A percentile compares a stretch with the other conserved stretches of the same genome.
phyloP scores from a whole-genome alignment of 2,329 filamentous ascomycete species.

The Dendryphion nanum region DNA sequence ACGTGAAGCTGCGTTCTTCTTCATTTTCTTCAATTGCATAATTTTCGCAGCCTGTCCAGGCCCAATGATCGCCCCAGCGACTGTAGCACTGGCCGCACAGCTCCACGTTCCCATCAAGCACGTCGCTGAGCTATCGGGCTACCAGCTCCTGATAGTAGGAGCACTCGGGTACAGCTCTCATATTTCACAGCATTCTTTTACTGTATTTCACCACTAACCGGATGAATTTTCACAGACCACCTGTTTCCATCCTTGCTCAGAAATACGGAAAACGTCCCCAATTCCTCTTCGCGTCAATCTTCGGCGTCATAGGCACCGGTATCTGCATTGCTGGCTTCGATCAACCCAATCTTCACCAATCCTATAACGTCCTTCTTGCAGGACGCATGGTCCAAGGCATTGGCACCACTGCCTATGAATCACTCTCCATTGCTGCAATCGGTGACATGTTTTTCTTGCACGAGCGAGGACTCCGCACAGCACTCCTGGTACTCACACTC shows the following conservation, averaged over 20 bases:
- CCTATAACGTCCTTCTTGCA: slow-evolving; percentile 33
- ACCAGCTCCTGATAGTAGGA: slow-evolving; percentile 21
- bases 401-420: slow-evolving; percentile 34
- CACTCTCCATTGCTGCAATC: slow-evolving; percentile 29
- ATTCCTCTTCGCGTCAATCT: slow-evolving; percentile 31
- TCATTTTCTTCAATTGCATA: slow-evolving; percentile 24
- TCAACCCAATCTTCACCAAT: slow-evolving; percentile 11
- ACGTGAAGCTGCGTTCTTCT: slow-evolving; percentile 16
- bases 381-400: slow-evolving; percentile 33
- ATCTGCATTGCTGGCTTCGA: slow-evolving; percentile 30
- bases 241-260: slow-evolving; percentile 34
- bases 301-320: slow-evolving; percentile 30
- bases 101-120: slow-evolving; percentile 24
- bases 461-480: slow-evolving; percentile 28
- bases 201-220: slow-evolving; percentile 1
- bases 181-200: no score
- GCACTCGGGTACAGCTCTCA: slow-evolving; percentile 19
- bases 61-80: slow-evolving; percentile 23
- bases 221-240: slow-evolving; percentile 12
- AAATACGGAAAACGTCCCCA: slow-evolving; percentile 38
- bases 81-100: slow-evolving; percentile 16
- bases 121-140: slow-evolving; percentile 20
- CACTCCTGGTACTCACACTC: slow-evolving; percentile 29
- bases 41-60: slow-evolving; percentile 23
- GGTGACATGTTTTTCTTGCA: slow-evolving; percentile 38